These are phyloP conservation scores for Oldenlandia corymbosa DNA, from an alignment of 257 asterid species.

Conservation along the genomic window DNA sequence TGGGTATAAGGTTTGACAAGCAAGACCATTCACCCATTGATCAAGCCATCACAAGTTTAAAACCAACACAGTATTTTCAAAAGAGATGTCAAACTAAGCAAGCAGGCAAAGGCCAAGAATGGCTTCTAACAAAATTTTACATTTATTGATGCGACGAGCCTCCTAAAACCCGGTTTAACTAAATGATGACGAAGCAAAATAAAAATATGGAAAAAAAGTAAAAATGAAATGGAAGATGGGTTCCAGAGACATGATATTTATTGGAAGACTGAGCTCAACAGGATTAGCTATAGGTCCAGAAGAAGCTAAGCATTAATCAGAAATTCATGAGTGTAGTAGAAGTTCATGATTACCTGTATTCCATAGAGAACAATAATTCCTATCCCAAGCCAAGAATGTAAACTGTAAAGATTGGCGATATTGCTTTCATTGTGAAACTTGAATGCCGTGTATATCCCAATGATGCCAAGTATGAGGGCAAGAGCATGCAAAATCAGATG, in stretches of 20 bases:
- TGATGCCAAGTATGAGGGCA: slow-evolving; percentile 77
- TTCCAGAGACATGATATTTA: neutral
- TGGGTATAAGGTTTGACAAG: neutral
- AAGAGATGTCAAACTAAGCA: neutral
- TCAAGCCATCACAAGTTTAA: neutral
- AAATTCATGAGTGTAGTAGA: neutral
- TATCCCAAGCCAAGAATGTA: slow-evolving; percentile 96
- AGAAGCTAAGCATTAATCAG: neutral
- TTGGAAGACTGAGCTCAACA: neutral
- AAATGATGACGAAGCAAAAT: too few species aligned
- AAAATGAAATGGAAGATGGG: neutral
- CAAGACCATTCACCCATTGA: neutral
- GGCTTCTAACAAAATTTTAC: too few species aligned
- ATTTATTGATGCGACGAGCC: too few species aligned
- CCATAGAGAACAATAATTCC: slow-evolving; percentile 75
- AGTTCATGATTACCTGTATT: slow-evolving; percentile 56
- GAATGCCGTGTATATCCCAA: slow-evolving; percentile 82
- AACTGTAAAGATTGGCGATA: slow-evolving; percentile 82
- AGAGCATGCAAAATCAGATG: slow-evolving; percentile 71
- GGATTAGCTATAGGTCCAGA: neutral
- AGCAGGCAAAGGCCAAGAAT: neutral
- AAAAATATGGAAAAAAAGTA: too few species aligned
- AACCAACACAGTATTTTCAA: neutral
- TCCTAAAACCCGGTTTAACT: too few species aligned
- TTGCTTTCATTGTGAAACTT: slow-evolving; percentile 82